These are phyloP conservation scores for Euphorbia schlechtendalii DNA, from an alignment of 441 rosid species.

Conservation along the genomic window DNA sequence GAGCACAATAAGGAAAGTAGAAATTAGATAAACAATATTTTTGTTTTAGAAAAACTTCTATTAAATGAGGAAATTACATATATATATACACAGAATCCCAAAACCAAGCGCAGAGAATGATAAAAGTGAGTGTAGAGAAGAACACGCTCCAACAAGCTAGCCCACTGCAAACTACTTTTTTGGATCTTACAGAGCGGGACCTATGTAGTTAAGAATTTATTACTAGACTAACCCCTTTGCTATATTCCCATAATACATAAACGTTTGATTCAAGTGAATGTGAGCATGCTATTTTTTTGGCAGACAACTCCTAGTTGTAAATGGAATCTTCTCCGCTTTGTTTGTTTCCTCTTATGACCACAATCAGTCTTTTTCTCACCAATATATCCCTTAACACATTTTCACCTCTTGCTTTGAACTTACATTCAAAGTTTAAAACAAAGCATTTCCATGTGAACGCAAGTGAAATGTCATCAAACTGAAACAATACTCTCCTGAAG, in stretches of 20 bases:
- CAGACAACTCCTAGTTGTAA: no score
- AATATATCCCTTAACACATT: background rate
- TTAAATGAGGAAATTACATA: conserved; percentile 11
- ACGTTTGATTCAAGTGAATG: conserved; percentile 10
- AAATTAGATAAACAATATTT: conserved; percentile 13
- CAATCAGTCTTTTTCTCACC: conserved; percentile 6
- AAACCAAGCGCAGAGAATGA: conserved; percentile 20
- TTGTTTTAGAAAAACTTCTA: conserved; percentile 17
- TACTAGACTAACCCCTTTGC: background rate
- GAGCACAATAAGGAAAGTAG: conserved; percentile 7
- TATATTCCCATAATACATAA: background rate
- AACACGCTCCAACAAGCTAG: conserved; percentile 25
- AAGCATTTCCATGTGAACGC: background rate
- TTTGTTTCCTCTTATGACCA: no score
- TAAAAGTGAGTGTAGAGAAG: conserved; percentile 8
- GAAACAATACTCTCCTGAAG: background rate
- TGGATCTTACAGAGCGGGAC: conserved; percentile 7
- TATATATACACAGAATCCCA: background rate
- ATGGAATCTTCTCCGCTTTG: no score
- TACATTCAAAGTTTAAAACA: background rate
- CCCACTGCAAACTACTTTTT: background rate
- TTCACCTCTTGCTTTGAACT: background rate
- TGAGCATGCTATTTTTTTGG: conserved; percentile 12
- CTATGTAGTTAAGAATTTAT: conserved; percentile 8
- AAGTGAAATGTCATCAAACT: no score